Conservation (phyloP, 495 filamentous ascomycete species). For the Neurospora discreta region DNA sequence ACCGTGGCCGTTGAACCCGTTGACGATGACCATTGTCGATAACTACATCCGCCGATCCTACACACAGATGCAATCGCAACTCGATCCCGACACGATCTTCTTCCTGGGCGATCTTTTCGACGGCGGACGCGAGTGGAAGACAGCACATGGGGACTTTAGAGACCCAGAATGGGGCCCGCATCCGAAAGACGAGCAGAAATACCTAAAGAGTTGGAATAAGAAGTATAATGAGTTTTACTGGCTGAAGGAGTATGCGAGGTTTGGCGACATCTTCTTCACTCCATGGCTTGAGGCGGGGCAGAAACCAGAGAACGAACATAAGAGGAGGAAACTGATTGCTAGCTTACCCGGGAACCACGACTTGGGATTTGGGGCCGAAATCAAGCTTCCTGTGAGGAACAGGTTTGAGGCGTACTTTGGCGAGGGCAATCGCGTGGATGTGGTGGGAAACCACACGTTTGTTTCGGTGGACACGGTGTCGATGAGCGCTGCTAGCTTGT, state of each 20-base stretch:
- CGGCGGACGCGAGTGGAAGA: constrained; percentile 91
- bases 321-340: constrained; percentile 56
- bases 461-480: constrained; percentile 84
- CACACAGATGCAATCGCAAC: constrained; percentile 50
- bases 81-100: constrained; percentile 71
- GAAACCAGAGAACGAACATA: constrained; percentile 25
- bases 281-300: constrained; percentile 41
- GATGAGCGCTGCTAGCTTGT: constrained; percentile 53
- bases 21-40: constrained; percentile 78
- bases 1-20: constrained; percentile 71
- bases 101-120: constrained; percentile 97
- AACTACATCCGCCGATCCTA: constrained; percentile 79
- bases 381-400: constrained; percentile 66
- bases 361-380: constrained; percentile 79
- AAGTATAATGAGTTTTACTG: constrained; percentile 68
- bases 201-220: constrained; percentile 56
- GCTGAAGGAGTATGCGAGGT: constrained; percentile 71
- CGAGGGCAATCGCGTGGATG: constrained; percentile 72
- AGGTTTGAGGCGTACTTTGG: constrained; percentile 87
- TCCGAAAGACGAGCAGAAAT: constrained; percentile 34
- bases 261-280: constrained; percentile 64
- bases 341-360: constrained; percentile 94
- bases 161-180: constrained; percentile 49
- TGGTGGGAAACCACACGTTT: constrained; percentile 92
- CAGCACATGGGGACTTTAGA: constrained; percentile 41